These are phyloP conservation scores for Starmerella apicola DNA, from an alignment of 805 yeast species.

Conservation along the genomic window DNA sequence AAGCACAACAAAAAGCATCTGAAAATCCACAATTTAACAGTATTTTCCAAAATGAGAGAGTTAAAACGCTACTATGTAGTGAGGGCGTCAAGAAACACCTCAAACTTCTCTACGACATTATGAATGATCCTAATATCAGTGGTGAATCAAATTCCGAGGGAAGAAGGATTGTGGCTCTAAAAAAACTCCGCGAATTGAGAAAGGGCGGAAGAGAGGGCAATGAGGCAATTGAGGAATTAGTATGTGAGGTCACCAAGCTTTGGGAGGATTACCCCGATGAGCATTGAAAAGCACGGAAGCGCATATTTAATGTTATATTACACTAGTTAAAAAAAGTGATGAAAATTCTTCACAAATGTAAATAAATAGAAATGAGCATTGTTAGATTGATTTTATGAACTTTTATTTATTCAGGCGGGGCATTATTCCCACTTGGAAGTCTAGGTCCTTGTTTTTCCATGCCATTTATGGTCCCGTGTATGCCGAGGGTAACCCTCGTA, in stretches of 20 bases:
- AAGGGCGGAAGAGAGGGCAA: constrained; percentile 56
- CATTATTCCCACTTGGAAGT: too few species aligned
- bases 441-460: too few species aligned
- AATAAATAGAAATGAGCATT: too few species aligned
- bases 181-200: constrained; percentile 48
- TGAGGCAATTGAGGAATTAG: constrained; percentile 58
- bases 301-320: too few species aligned
- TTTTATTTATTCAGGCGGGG: too few species aligned
- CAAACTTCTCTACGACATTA: constrained; percentile 35
- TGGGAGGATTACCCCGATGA: too few species aligned
- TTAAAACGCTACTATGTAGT: constrained; percentile 37
- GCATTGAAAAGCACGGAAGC: too few species aligned
- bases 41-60: constrained; percentile 29
- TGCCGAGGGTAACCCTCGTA: too few species aligned
- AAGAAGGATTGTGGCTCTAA: constrained; percentile 45
- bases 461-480: too few species aligned
- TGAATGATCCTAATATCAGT: constrained; percentile 36
- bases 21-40: neutral
- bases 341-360: too few species aligned
- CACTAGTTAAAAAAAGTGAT: too few species aligned
- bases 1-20: neutral
- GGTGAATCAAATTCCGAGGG: constrained; percentile 43
- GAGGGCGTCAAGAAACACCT: constrained; percentile 49
- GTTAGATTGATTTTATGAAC: too few species aligned
- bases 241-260: constrained; percentile 22